Evolutionary conservation across 192 early-diverging fungal species (phyloP), one percentile per base, ranked within the genome.

Genomic region (Martensiomyces pterosporus): DNA sequence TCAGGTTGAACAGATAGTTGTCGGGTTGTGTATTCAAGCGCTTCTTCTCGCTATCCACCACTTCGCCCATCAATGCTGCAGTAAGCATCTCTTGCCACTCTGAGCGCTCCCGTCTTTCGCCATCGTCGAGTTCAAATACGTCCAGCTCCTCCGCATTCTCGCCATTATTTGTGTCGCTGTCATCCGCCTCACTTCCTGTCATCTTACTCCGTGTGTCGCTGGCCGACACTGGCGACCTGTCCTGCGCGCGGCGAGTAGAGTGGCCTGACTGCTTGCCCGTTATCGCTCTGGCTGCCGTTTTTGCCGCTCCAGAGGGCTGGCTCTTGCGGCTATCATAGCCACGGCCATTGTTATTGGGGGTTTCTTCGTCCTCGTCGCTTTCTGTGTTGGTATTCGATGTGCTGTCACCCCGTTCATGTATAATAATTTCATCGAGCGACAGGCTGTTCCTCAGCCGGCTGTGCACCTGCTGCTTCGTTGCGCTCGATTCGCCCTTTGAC

Each of bases 11-110:
- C 39, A 57, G 29, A 26, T 48, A 44, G 27, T 23, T 54, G 43
- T 63, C 60, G 0, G 55, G 45, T 39, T 63, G 57, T 9, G 66
- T 44, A 38, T 62, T 65, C 27, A 90, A 60, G 12, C 86, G 82
- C 47, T 81, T 80, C 49, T 89, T 87, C 62, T 93, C 91, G 21
- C 82, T 84, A 39, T 84, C 86, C 9, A 93, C 87, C 15, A 91
- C 85, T 37, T 93, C 87, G 22, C 91, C 88, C 8, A 72, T 80
- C 19, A 93, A 58, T 10, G 90, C 91, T 12, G 86, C 85, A 22
- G 84, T 75, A 3, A 93, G 69, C 87, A 93, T 89, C 34, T 82
- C 79, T 35, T 89, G 91, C 91, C 91, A 93, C 52, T 90, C 87
- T 10, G 79, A 59, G 33, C 91, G 81, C 55, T 93, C 91, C 18